phyloP scores from a whole-genome alignment of 2,329 filamentous ascomycete genomes.

The Zymoseptoria brevis region DNA sequence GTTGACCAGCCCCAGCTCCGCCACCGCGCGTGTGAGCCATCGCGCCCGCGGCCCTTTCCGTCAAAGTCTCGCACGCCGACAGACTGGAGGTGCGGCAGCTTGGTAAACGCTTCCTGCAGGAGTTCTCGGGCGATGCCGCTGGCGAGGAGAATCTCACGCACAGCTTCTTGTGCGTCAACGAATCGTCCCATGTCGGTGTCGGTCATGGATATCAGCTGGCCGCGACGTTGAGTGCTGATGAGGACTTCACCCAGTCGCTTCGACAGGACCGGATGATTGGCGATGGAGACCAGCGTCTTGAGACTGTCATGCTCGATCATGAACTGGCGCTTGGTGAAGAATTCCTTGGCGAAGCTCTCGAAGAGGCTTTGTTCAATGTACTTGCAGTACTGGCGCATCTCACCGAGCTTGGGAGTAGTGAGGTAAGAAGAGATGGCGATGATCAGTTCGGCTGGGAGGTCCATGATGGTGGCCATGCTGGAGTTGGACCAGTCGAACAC shows the following conservation, averaged over 20 bases:
- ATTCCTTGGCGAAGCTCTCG: slow-evolving; percentile 51
- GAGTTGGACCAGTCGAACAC: neutral
- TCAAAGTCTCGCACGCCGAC: slow-evolving; percentile 55
- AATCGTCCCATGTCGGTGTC: slow-evolving; percentile 6
- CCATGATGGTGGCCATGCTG: slow-evolving; percentile 24
- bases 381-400: slow-evolving; percentile 49
- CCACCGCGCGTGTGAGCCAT: slow-evolving; percentile 41
- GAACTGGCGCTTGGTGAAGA: slow-evolving; percentile 60
- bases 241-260: slow-evolving; percentile 42
- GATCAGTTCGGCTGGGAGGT: slow-evolving; percentile 50
- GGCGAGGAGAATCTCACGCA: slow-evolving; percentile 20
- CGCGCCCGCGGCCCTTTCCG: slow-evolving; percentile 43
- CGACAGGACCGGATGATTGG: slow-evolving; percentile 32
- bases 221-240: slow-evolving; percentile 34
- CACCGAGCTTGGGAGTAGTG: slow-evolving; percentile 48
- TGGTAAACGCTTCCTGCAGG: slow-evolving; percentile 49
- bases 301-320: slow-evolving; percentile 53
- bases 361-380: slow-evolving; percentile 48
- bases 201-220: neutral
- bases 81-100: slow-evolving; percentile 47
- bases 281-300: slow-evolving; percentile 41
- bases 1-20: slow-evolving; percentile 44
- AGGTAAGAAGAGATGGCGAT: slow-evolving; percentile 48
- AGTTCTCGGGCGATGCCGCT: slow-evolving; percentile 46
- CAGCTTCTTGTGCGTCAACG: slow-evolving; percentile 7